Conservation (phyloP, 2,329 filamentous ascomycete genomes). For the Cryphonectria japonica region DNA sequence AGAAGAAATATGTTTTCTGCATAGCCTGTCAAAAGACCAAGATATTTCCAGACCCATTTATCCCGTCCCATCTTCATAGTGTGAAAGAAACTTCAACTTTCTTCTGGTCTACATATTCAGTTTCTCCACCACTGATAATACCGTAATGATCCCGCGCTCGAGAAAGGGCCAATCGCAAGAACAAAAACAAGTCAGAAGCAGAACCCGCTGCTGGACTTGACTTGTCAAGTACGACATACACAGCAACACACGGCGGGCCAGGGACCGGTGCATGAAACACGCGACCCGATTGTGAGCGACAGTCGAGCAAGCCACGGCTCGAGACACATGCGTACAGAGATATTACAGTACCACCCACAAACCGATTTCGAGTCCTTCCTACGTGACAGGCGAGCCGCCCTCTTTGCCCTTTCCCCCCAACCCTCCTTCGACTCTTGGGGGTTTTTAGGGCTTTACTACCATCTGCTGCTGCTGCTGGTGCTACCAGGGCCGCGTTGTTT, state of each 20-base stretch:
- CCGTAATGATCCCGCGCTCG: not conserved
- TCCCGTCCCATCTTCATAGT: not conserved
- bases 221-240: slow-evolving; percentile 2
- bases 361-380: slow-evolving; percentile 1
- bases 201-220: not conserved
- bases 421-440: not conserved
- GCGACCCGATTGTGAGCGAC: slow-evolving; percentile 11
- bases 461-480: not conserved
- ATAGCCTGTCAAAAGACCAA: not conserved
- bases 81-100: not conserved
- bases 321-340: slow-evolving; percentile 8
- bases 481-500: not conserved
- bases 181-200: not conserved
- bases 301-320: slow-evolving; percentile 18
- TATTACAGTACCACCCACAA: slow-evolving; percentile 10
- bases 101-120: not conserved
- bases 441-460: not conserved
- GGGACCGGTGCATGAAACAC: slow-evolving; percentile 21
- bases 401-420: too few relatives aligned
- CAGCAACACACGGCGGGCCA: slow-evolving; percentile 14
- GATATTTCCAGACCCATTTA: not conserved
- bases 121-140: not conserved
- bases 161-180: not conserved
- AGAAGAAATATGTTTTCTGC: not conserved
- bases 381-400: not conserved